Evolutionary conservation across 306 rosid genomes (phyloP), one percentile per base, ranked within the genome.

Genomic region (Dryas alaskensis): DNA sequence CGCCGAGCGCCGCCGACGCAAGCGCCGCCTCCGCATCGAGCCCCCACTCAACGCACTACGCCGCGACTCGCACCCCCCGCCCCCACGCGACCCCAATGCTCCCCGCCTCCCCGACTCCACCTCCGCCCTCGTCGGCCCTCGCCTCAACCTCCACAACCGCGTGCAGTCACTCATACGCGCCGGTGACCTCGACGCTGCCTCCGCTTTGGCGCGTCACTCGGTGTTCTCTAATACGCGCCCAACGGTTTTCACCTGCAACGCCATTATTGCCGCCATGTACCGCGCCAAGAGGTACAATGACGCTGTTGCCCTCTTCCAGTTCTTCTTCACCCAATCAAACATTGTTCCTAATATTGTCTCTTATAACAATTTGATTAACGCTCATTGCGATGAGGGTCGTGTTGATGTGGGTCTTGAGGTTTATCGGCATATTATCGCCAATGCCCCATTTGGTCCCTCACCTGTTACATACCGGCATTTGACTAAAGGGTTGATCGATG

Each of bases 211-310:
- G n/a, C 93, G 98, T 1, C 91, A 85, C 80, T 86, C 98, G 0
- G 91, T 91, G 3, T 93, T 87, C 82, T 93, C 98, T 3, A 75
- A 77, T n/a, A 93, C 93, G 0, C 96, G 97, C 6, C 98, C 98
- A n/a, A 93, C 98, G 8, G 98, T 93, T 9, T 91, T 89, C 86
- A 93, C 98, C n/a, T 93, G 98, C 82, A 93, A 93, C 47, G 98
- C 98, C 76, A 85, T 93, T 53, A 83, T 93, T 9, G 98, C 96
- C 3, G 92, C 96, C 76, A 93, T 93, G 98, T 93, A 89, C 76
- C 92, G 98, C 8, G 88, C 84, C 4, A 84, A 84, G 86, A 84
- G 97, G 86, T 91, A 89, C 65, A 67, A 47, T 7, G 97, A 91
- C 49, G 96, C 96, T 47, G 76, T 86, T 66, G 92, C 90, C 7